These are phyloP conservation scores for Diaporthe vexans DNA, from an alignment of 2,329 filamentous ascomycete species.

Conservation along the genomic window DNA sequence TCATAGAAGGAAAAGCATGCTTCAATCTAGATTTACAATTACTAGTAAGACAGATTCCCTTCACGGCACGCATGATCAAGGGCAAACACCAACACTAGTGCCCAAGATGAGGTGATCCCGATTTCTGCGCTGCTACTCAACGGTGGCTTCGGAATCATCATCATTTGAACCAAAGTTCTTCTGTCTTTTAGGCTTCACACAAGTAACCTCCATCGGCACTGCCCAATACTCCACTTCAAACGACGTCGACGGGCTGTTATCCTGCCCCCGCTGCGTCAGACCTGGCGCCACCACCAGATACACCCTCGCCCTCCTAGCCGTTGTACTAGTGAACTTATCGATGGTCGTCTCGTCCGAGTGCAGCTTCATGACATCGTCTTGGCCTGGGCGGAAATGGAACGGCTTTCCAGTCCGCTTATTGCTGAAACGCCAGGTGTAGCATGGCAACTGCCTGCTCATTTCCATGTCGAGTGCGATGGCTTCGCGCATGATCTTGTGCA, in stretches of 20 bases:
- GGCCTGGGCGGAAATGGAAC: neutral
- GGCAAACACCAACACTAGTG: too few species aligned
- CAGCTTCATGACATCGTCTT: neutral
- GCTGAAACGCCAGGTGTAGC: neutral
- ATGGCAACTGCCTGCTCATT: neutral
- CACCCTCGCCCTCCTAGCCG: neutral
- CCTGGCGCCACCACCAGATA: neutral
- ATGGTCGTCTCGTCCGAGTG: neutral
- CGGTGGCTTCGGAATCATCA: neutral
- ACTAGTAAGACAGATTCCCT: too few species aligned
- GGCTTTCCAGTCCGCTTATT: too few species aligned
- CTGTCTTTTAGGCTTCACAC: neutral
- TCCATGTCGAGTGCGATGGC: neutral
- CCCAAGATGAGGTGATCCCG: neutral
- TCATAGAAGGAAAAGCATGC: too few species aligned
- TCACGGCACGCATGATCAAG: too few species aligned
- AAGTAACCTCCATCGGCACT: neutral
- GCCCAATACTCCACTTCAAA: neutral
- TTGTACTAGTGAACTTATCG: neutral
- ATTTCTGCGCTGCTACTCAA: neutral
- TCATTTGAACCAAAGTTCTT: neutral
- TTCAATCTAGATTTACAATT: too few species aligned
- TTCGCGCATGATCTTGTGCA: neutral
- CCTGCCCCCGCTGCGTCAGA: neutral
- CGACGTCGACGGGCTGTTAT: neutral